Base-by-base conservation (phyloP, 495 filamentous ascomycete species). In the Hamigera avellanea region DNA sequence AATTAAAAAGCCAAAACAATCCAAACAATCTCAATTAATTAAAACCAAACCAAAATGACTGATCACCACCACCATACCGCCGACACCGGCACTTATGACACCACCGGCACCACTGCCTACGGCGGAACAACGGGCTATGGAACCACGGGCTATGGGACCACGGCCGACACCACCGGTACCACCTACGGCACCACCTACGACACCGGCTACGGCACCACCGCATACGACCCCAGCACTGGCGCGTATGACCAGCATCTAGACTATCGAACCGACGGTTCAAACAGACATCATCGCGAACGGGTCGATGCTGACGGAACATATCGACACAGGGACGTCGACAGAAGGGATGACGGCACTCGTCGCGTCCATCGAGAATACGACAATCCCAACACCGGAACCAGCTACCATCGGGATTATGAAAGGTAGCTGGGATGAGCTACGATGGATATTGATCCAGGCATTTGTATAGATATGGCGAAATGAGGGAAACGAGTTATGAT, bases 181-280 rank as follows among this genome's bases (percentile, higher is more conserved):
- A 55, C 40, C 53, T 55, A 14, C 33, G 33, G 17, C 33, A 35
- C 33, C 19, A 25, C 33, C 33, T 35, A 35, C 14, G 33, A 35
- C 19, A 35, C 33, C 17, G 28, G 33, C 18, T 19, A 37, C 9
- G 33, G 42, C 8, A 12, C 33, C 10, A 53, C 43, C 7, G 33
- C 41, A 4, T 53, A 53, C 29, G 42, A 49, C 35, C 60, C 58
- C 18, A 44, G 37, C 39, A 64, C 42, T 16, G 57, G 60, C 9
- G 50, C 58, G 16, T 64, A 64, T 29, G 58, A 62, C 32, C 58
- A 64, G 36, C 53, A 62, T 16, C 43, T 62, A 17, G 61, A 64
- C 34, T 64, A 62, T 32, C 32, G 32, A 21, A 53, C 54, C 12
- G 49, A 45, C 9, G 47, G 26, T n/a, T 42, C 49, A 1, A 49